Base-by-base conservation (phyloP, 257 asterid species). In the Linaria vulgaris region DNA sequence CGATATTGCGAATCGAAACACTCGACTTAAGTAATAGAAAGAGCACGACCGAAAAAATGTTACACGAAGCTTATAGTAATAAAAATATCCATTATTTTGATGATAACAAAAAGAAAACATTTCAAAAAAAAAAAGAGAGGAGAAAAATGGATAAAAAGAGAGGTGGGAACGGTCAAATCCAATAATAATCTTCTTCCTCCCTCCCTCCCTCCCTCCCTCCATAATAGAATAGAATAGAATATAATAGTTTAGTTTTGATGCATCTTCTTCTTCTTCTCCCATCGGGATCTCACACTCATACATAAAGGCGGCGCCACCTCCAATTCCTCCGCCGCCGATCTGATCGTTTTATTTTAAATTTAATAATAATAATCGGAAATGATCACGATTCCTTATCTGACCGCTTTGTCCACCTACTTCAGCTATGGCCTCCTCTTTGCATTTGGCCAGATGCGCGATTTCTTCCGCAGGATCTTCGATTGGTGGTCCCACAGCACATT, bases 351-450 rank as follows among this genome's bases (percentile, higher is more conserved):
- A n/a, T n/a, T n/a, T n/a, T n/a, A n/a, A n/a, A n/a, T n/a, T n/a
- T n/a, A n/a, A 66, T 66, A 71, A 52, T 50, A 23, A 12, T 30
- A 21, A 48, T 63, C 68, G 74, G 69, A 73, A 65, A 90, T 90
- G 99, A 90, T 90, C 59, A 90, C 95, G 58, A 90, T 94, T 31
- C 96, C 96, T 12, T 94, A 94, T 51, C 48, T 90, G 67, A 85
- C 99, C 76, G 99, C 99, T 69, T 73, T 94, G 78, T 78, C 97
- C 66, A 94, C 99, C 1, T 88, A 80, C 82, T 85, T 90, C 87
- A 94, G 97, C 91, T 94, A 94, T 74, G 95, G 90, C 77, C 90
- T 94, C 45, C 95, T 94, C 76, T 94, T 94, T 69, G 95, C 80
- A 6, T 94, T 94, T 60, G 99, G 96, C 61, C 97, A 94, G 81